Percentiles rank a stretch among this genome's conserved stretches.
These are phyloP conservation scores for Neohortaea acidophila DNA, from an alignment of 495 filamentous ascomycete species.

Conservation along the genomic window DNA sequence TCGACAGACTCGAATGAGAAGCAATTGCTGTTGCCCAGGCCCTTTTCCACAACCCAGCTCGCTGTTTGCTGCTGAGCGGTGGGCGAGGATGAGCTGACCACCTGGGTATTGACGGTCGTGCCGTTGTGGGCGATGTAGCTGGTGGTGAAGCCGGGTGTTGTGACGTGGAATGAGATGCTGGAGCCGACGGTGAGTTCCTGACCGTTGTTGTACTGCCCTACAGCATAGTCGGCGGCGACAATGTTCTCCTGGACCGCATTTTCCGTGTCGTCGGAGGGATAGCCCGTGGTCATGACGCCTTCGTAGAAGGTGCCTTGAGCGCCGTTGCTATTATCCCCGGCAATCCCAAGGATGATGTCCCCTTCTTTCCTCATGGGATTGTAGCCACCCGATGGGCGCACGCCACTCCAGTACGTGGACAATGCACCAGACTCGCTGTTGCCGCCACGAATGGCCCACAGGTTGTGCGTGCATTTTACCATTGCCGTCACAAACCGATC, in stretches of 20 bases:
- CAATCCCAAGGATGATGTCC: conserved; percentile 45
- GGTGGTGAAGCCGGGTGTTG: too few species aligned
- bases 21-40: too few species aligned
- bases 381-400: conserved; percentile 38
- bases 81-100: too few species aligned
- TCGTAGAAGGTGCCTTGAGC: conserved; percentile 48
- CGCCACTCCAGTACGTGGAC: conserved; percentile 39
- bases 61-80: too few species aligned
- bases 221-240: conserved; percentile 38
- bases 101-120: too few species aligned
- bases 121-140: too few species aligned
- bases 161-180: too few species aligned
- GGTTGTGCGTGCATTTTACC: conserved; percentile 35
- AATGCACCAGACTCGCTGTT: conserved; percentile 38
- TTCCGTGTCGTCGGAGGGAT: conserved; percentile 40
- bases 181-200: too few species aligned
- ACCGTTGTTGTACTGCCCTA: too few species aligned
- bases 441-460: conserved; percentile 39
- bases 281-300: conserved; percentile 43
- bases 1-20: too few species aligned
- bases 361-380: conserved; percentile 47
- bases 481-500: conserved; percentile 39
- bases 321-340: conserved; percentile 39
- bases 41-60: too few species aligned
- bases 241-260: conserved; percentile 41